Evolutionary conservation across 1,284 basidiomycete genomes (phyloP).

Genomic region (Rhodotorula sp.): DNA sequence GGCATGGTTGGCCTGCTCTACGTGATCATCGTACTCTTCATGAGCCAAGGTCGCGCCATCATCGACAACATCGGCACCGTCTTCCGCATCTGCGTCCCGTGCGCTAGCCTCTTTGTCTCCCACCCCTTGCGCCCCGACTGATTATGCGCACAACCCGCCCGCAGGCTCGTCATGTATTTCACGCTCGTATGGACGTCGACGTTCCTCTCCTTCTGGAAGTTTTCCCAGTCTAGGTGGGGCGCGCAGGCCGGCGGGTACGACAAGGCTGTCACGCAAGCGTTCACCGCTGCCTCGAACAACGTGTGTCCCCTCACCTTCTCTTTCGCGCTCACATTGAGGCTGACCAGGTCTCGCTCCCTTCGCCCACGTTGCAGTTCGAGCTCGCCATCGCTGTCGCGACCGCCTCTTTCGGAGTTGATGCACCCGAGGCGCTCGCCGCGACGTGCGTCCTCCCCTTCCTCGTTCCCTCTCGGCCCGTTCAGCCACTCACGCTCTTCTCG

Average conservation of each 20-base stretch:
- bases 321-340: no score
- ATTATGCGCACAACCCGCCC: not conserved
- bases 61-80: constrained; percentile 68
- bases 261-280: constrained; percentile 57
- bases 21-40: constrained; percentile 75
- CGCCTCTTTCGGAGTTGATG: constrained; percentile 71
- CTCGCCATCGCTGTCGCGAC: constrained; percentile 82
- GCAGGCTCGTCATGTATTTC: constrained; percentile 61
- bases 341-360: no score
- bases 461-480: not conserved
- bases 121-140: not conserved
- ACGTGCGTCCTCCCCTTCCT: constrained; percentile 51
- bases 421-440: constrained; percentile 73
- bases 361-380: constrained; percentile 56
- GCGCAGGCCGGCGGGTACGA: constrained; percentile 61
- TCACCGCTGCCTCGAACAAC: constrained; percentile 58
- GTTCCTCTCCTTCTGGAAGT: constrained; percentile 62
- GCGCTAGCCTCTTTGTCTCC: constrained; percentile 56
- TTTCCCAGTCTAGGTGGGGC: constrained; percentile 49
- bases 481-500: constrained; percentile 8
- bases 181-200: constrained; percentile 71
- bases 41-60: constrained; percentile 63
- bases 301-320: constrained; percentile 46
- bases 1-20: constrained; percentile 55
- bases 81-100: constrained; percentile 76